Evolutionary conservation across 2,329 filamentous ascomycete species (phyloP).

Genomic region (Fonsecaea nubica): DNA sequence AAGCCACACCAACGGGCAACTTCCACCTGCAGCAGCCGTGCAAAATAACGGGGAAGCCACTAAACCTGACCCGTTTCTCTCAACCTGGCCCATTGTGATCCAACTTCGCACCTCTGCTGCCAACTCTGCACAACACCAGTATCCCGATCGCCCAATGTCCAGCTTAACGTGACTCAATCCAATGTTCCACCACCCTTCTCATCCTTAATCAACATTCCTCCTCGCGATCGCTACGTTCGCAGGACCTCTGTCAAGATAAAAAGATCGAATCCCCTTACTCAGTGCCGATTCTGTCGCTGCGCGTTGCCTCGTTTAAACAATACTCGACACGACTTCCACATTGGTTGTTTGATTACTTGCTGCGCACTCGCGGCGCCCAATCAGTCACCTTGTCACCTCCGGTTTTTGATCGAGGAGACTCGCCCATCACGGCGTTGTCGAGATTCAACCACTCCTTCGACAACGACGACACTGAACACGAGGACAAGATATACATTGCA

Average conservation of each 20-base stretch:
- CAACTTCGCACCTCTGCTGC: slow-evolving; percentile 6
- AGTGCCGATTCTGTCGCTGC: slow-evolving; percentile 2
- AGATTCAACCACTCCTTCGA: slow-evolving; percentile 35
- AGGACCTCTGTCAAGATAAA: not conserved
- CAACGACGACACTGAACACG: slow-evolving; percentile 44
- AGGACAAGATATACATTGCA: slow-evolving; percentile 50
- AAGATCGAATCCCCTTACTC: slow-evolving; percentile 1
- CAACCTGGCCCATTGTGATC: not conserved
- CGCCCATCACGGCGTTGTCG: slow-evolving; percentile 55
- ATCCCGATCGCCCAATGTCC: slow-evolving; percentile 5
- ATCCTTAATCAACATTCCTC: not conserved
- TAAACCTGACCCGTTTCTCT: not conserved
- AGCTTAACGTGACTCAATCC: slow-evolving; percentile 11
- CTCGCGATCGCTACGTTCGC: not conserved
- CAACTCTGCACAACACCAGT: slow-evolving; percentile 4
- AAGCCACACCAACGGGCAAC: slow-evolving; percentile 14
- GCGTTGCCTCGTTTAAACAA: slow-evolving; percentile 9
- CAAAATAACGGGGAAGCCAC: not conserved
- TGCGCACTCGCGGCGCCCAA: slow-evolving; percentile 23
- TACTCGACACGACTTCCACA: slow-evolving; percentile 9
- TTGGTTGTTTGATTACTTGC: slow-evolving; percentile 16
- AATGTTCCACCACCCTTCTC: not conserved
- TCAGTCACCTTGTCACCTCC: slow-evolving; percentile 30
- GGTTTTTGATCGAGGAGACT: slow-evolving; percentile 24
- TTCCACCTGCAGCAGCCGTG: slow-evolving; percentile 12